Evolutionary conservation across 169 alveolate genomes (phyloP).

Genomic region (Perkinsus marinus): DNA sequence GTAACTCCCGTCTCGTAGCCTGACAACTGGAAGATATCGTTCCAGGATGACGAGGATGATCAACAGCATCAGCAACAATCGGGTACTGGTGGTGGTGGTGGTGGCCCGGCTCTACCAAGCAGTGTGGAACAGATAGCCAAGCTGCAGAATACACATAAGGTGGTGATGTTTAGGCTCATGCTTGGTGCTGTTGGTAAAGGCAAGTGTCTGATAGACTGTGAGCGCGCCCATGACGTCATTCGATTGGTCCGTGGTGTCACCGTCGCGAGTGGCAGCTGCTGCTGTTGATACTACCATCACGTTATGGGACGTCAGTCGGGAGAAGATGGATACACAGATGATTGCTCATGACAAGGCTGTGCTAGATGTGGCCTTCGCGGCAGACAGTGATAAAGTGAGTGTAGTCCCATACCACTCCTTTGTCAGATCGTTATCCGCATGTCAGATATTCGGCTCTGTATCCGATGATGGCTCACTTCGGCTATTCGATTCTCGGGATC

Average conservation of each 20-base stretch:
- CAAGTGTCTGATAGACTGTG: background rate
- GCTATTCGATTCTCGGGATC: constrained; percentile 13
- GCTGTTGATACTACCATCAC: constrained; percentile 76
- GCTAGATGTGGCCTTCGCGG: constrained; percentile 61
- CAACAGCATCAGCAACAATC: background rate
- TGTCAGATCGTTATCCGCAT: background rate
- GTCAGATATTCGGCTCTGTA: constrained; percentile 12
- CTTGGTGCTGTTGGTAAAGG: no score
- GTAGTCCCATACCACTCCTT: background rate
- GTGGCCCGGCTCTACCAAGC: background rate
- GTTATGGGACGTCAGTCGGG: constrained; percentile 69
- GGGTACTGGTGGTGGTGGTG: background rate
- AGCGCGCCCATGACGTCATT: constrained; percentile 64
- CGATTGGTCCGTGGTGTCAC: constrained; percentile 59
- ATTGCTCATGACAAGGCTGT: constrained; percentile 81
- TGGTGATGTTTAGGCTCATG: background rate
- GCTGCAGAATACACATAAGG: background rate
- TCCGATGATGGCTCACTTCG: constrained; percentile 26
- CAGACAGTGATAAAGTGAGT: constrained; percentile 1
- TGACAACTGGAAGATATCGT: background rate
- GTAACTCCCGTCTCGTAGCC: background rate
- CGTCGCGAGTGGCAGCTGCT: constrained; percentile 10
- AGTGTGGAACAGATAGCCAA: background rate
- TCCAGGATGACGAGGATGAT: background rate
- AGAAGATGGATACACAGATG: constrained; percentile 56